These are phyloP conservation scores for Sphagnum magellanicum DNA, from an alignment of 228 moss, liverwort and hornwort genomes.

Conservation along the genomic window DNA sequence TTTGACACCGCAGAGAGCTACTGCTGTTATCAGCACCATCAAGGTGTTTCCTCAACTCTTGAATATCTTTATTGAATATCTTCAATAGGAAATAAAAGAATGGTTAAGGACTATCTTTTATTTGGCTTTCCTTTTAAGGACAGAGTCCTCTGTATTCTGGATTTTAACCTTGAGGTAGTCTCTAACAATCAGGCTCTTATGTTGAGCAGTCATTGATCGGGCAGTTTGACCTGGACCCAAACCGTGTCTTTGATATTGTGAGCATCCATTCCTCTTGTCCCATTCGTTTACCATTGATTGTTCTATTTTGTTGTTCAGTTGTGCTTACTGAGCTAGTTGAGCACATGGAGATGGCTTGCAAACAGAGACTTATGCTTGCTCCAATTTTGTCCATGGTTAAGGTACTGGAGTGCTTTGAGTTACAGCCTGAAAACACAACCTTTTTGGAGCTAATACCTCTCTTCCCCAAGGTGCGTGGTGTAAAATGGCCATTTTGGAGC, in stretches of 20 bases:
- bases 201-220: slow-evolving; percentile 87
- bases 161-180: neutral
- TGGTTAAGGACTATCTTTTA: too few species aligned
- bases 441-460: slow-evolving; percentile 98
- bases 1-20: slow-evolving; percentile 57
- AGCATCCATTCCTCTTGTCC: slow-evolving; percentile 12
- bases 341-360: too few species aligned
- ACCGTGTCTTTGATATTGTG: slow-evolving; percentile 99
- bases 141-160: too few species aligned
- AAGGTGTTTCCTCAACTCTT: slow-evolving; percentile 41
- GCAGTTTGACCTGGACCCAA: slow-evolving; percentile 96
- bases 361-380: too few species aligned
- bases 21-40: slow-evolving; percentile 83
- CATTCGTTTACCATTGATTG: neutral
- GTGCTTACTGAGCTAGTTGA: too few species aligned
- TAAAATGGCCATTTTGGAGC: too few species aligned
- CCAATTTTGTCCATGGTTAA: slow-evolving; percentile 11
- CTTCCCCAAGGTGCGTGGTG: slow-evolving; percentile 72
- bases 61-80: neutral
- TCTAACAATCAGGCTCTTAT: neutral
- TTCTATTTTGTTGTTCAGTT: too few species aligned
- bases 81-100: neutral
- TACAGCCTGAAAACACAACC: slow-evolving; percentile 77
- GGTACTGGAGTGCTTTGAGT: slow-evolving; percentile 97
- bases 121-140: too few species aligned